Percentiles rank a stretch among this genome's conserved stretches.
phyloP scores from a whole-genome alignment of 768 basidiomycete genomes.

The Hericium erinaceus region DNA sequence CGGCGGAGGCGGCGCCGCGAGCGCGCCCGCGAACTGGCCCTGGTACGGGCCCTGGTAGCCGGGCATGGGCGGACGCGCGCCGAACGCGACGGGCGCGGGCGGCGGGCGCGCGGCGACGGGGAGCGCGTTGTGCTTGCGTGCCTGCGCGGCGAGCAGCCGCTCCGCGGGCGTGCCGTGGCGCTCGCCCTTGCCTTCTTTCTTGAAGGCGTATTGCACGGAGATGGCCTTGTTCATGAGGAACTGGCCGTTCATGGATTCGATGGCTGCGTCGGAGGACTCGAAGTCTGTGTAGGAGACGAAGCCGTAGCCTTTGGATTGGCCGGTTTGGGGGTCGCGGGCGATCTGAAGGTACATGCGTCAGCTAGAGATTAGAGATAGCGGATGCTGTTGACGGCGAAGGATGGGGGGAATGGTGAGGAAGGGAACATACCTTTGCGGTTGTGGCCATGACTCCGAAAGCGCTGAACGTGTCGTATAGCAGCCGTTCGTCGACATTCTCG shows the following conservation, averaged over 20 bases:
- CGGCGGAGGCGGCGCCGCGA: conserved; percentile 58
- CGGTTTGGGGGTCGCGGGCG: conserved; percentile 77
- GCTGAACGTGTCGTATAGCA: conserved; percentile 91
- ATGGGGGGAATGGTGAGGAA: conserved; percentile 2
- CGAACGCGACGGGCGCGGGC: conserved; percentile 65
- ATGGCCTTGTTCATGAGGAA: conserved; percentile 99
- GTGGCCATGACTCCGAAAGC: conserved; percentile 91
- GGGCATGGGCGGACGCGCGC: conserved; percentile 53
- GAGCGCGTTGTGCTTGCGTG: conserved; percentile 88
- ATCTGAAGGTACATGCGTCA: conserved; percentile 44
- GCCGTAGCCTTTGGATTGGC: conserved; percentile 92
- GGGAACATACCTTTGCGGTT: conserved; percentile 64
- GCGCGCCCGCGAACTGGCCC: conserved; percentile 88
- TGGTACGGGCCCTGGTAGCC: conserved; percentile 72
- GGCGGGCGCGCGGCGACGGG: conserved; percentile 72
- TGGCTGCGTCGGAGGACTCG: conserved; percentile 91
- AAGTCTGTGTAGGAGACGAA: conserved; percentile 98
- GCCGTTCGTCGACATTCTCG: conserved; percentile 87
- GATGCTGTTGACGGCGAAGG: neutral
- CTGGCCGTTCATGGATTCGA: conserved; percentile 95
- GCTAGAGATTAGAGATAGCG: neutral
- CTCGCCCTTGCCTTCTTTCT: conserved; percentile 98
- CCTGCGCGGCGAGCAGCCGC: conserved; percentile 89
- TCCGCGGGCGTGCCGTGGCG: conserved; percentile 97
- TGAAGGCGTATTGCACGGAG: conserved; percentile 96